These are phyloP conservation scores for Cordyceps militaris DNA, from an alignment of 2,329 filamentous ascomycete species.

Conservation along the genomic window DNA sequence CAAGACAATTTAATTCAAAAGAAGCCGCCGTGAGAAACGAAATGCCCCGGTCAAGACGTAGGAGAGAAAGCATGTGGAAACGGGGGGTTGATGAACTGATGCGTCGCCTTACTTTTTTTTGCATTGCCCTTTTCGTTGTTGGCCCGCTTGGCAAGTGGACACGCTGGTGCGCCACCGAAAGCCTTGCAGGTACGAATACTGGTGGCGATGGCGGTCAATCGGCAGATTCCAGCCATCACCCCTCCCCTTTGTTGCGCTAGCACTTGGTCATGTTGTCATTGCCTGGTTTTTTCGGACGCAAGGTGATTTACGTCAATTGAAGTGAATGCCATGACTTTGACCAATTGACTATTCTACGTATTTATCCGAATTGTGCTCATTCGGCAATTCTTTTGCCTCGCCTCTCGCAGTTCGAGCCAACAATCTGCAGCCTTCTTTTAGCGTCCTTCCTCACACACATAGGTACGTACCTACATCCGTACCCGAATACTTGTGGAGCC, in stretches of 20 bases:
- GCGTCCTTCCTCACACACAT: not conserved
- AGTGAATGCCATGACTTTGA: too few relatives aligned
- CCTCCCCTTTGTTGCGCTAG: not conserved
- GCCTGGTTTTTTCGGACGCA: too few relatives aligned
- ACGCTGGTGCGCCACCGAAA: not conserved
- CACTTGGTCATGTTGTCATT: not conserved
- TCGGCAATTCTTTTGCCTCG: not conserved
- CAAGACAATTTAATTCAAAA: not conserved
- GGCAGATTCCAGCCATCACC: conserved; percentile 4
- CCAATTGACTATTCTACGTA: too few relatives aligned
- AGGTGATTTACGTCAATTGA: too few relatives aligned
- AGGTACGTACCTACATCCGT: too few relatives aligned
- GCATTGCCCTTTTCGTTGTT: not conserved
- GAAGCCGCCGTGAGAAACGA: not conserved
- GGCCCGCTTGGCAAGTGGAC: not conserved
- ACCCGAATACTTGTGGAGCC: too few relatives aligned
- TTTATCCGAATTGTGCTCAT: too few relatives aligned
- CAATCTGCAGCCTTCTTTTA: conserved; percentile 7
- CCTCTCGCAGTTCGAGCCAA: not conserved
- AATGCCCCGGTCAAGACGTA: not conserved
- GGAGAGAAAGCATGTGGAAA: conserved; percentile 12
- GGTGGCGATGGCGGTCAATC: not conserved
- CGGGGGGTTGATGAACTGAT: conserved; percentile 11
- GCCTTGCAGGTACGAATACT: conserved; percentile 10
- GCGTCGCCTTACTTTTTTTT: conserved; percentile 4